Conservation (phyloP, 2,329 filamentous ascomycete species). For the Sporothrix phasma region DNA sequence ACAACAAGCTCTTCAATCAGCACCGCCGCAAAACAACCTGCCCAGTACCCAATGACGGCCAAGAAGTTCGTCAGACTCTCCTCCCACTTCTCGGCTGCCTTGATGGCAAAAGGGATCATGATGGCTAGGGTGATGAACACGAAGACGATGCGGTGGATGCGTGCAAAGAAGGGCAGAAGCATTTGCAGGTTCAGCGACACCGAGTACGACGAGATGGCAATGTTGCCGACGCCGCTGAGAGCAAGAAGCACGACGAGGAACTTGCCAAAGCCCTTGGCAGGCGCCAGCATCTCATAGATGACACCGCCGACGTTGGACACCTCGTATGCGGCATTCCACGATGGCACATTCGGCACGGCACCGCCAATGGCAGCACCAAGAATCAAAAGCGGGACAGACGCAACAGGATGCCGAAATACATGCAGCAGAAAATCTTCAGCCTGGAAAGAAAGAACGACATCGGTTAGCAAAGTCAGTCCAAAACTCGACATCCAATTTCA, state of each 20-base stretch:
- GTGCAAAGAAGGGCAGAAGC: slow-evolving; percentile 44
- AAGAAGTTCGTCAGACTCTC: slow-evolving; percentile 47
- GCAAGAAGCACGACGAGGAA: slow-evolving; percentile 39
- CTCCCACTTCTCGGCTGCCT: slow-evolving; percentile 47
- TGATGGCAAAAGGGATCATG: slow-evolving; percentile 49
- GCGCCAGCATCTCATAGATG: slow-evolving; percentile 36
- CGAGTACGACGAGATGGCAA: slow-evolving; percentile 30
- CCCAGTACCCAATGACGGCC: slow-evolving; percentile 49
- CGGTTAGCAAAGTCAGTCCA: not conserved
- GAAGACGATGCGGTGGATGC: slow-evolving; percentile 48
- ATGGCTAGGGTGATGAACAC: slow-evolving; percentile 47
- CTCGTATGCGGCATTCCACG: slow-evolving; percentile 34
- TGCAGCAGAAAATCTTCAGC: slow-evolving; percentile 35
- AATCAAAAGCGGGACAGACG: slow-evolving; percentile 40
- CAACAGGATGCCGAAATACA: slow-evolving; percentile 42
- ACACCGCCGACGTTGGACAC: slow-evolving; percentile 35
- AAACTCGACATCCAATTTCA: too few species aligned
- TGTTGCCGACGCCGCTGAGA: slow-evolving; percentile 36
- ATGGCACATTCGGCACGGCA: slow-evolving; percentile 34
- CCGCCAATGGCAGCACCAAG: slow-evolving; percentile 42
- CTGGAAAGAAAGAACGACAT: slow-evolving; percentile 20
- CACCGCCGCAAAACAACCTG: slow-evolving; percentile 43
- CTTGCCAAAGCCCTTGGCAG: slow-evolving; percentile 37
- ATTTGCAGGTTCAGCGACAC: slow-evolving; percentile 40
- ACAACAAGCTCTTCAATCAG: slow-evolving; percentile 38